phyloP scores from a whole-genome alignment of 164 flowering plant genomes.

The Echeveria elegans region DNA sequence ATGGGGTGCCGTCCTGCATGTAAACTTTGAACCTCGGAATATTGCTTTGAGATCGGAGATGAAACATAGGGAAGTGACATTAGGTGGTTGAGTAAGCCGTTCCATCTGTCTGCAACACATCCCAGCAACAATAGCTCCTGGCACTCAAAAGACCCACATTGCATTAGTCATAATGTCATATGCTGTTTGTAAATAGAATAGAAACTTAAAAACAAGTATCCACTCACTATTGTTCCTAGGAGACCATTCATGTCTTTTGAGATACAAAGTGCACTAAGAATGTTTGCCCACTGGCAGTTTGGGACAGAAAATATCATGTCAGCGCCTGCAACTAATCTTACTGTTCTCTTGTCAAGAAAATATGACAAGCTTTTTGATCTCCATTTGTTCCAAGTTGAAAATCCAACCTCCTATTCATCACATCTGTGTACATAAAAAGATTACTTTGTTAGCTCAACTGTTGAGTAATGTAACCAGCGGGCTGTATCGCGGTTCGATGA shows the following conservation, averaged over 20 bases:
- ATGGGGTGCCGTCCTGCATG: slow-evolving; percentile 23
- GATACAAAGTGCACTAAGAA: slow-evolving; percentile 36
- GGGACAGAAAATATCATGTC: slow-evolving; percentile 65
- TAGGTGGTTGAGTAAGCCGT: slow-evolving; percentile 31
- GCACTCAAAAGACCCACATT: too few relatives aligned
- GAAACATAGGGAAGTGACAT: slow-evolving; percentile 37
- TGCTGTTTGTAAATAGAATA: not conserved
- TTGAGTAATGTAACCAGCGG: too few relatives aligned
- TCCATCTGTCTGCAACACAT: slow-evolving; percentile 46
- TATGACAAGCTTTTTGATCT: slow-evolving; percentile 46
- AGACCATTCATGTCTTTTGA: slow-evolving; percentile 21
- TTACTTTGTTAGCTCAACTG: too few relatives aligned
- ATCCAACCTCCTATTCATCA: too few relatives aligned
- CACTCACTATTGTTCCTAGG: slow-evolving; percentile 51
- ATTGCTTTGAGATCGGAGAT: slow-evolving; percentile 31
- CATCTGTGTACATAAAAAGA: too few relatives aligned
- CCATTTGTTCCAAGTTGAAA: slow-evolving; percentile 65
- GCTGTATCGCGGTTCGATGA: too few relatives aligned
- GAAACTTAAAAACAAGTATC: not conserved
- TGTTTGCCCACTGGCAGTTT: slow-evolving; percentile 47
- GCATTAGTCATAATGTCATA: too few relatives aligned
- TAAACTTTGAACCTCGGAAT: slow-evolving; percentile 31
- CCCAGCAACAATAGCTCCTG: slow-evolving; percentile 60
- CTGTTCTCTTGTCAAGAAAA: slow-evolving; percentile 62
- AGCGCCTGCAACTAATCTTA: slow-evolving; percentile 71